Conservation (phyloP, 495 filamentous ascomycete genomes). For the Xylaria palmicola region DNA sequence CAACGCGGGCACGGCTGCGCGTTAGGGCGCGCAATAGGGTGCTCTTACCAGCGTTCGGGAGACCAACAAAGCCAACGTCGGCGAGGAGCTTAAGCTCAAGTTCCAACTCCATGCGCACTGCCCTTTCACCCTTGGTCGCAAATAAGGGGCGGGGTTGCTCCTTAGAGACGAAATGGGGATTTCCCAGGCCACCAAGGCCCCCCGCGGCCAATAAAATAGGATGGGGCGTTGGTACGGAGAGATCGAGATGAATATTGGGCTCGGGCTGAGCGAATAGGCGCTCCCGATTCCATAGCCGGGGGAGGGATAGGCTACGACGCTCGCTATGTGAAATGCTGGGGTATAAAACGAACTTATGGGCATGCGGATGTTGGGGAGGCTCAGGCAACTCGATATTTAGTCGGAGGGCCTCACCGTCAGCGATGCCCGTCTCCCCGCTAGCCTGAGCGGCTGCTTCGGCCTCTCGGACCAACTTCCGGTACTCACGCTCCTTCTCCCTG, state of each 20-base stretch:
- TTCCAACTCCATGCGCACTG: constrained; percentile 74
- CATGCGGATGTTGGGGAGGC: constrained; percentile 34
- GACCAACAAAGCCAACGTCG: constrained; percentile 89
- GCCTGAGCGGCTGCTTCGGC: constrained; percentile 31
- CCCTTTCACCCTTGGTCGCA: constrained; percentile 80
- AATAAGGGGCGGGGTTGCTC: constrained; percentile 72
- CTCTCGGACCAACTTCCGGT: constrained; percentile 25
- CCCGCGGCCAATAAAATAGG: constrained; percentile 91
- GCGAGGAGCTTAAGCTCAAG: constrained; percentile 93
- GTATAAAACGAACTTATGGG: constrained; percentile 84
- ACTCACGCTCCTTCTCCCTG: constrained; percentile 31
- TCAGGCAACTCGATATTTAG: constrained; percentile 25
- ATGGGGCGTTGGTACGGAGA: constrained; percentile 73
- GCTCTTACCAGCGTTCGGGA: constrained; percentile 95
- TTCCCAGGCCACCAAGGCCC: constrained; percentile 84
- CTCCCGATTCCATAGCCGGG: constrained; percentile 56
- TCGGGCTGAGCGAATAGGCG: constrained; percentile 62
- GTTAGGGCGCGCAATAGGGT: constrained; percentile 85
- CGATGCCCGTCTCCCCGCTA: constrained; percentile 36
- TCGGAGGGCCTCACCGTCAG: constrained; percentile 17
- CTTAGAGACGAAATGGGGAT: constrained; percentile 83
- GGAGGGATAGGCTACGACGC: constrained; percentile 57
- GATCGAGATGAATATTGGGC: constrained; percentile 75
- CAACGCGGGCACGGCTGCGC: constrained; percentile 81
- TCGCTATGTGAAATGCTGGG: constrained; percentile 69